Conservation (phyloP, 176 grass and related monocot genomes). For the Thalia dealbata region DNA sequence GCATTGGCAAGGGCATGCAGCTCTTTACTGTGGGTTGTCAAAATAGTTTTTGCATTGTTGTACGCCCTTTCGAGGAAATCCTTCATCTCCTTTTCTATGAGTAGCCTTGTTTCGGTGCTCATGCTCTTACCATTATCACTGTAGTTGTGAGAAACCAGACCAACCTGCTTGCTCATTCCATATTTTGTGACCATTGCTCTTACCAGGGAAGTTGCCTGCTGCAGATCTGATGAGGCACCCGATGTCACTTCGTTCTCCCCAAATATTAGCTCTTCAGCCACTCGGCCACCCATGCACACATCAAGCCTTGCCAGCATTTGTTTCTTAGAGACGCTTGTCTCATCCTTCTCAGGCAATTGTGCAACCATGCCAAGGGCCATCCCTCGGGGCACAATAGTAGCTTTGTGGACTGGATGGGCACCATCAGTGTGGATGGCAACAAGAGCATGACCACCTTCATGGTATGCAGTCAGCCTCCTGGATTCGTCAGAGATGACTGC, state of each 20-base stretch:
- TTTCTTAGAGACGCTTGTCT: constrained; percentile 79
- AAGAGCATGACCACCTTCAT: constrained; percentile 94
- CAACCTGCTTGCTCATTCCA: constrained; percentile 77
- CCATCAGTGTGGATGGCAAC: constrained; percentile 87
- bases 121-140: constrained; percentile 57
- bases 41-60: constrained; percentile 70
- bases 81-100: constrained; percentile 83
- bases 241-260: constrained; percentile 89
- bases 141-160: constrained; percentile 62
- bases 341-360: constrained; percentile 88
- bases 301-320: constrained; percentile 84
- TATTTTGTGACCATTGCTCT: constrained; percentile 88
- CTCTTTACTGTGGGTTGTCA: constrained; percentile 58
- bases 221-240: constrained; percentile 72
- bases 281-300: constrained; percentile 84
- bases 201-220: constrained; percentile 63
- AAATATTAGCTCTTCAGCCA: constrained; percentile 95
- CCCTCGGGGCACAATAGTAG: constrained; percentile 86
- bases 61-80: constrained; percentile 65
- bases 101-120: constrained; percentile 60
- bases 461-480: constrained; percentile 76
- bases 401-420: constrained; percentile 79
- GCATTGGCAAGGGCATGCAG: constrained; percentile 63
- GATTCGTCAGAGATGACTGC: constrained; percentile 75
- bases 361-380: constrained; percentile 81